Conservation (phyloP, 2,329 filamentous ascomycete species). For the Fusarium illudens region DNA sequence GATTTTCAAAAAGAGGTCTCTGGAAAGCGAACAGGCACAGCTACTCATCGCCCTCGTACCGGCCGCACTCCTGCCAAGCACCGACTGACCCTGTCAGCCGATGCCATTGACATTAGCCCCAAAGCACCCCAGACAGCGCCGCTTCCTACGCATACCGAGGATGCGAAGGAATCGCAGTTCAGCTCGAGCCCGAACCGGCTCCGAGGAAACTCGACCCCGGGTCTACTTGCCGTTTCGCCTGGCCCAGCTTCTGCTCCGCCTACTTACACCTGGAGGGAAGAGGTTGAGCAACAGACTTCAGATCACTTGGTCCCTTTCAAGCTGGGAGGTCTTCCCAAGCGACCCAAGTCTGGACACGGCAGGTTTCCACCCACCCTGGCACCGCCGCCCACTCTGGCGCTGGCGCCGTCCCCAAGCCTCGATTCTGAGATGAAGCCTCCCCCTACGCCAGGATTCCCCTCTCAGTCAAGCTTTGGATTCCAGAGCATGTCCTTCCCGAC, state of each 20-base stretch:
- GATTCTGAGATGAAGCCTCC: conserved; percentile 50
- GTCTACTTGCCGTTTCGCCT: conserved; percentile 60
- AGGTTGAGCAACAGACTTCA: conserved; percentile 51
- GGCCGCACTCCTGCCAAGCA: conserved; percentile 68
- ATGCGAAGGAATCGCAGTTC: conserved; percentile 51
- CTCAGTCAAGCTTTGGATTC: conserved; percentile 53
- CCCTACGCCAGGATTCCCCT: conserved; percentile 56
- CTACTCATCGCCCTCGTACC: conserved; percentile 58
- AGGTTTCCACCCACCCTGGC: conserved; percentile 13
- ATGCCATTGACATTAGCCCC: conserved; percentile 61
- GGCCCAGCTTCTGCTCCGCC: conserved; percentile 74
- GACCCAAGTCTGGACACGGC: conserved; percentile 48
- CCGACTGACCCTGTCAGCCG: conserved; percentile 66
- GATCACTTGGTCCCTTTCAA: conserved; percentile 32
- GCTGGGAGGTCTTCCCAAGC: conserved; percentile 42
- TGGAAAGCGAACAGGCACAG: conserved; percentile 57
- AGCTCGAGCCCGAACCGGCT: conserved; percentile 54
- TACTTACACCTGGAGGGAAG: conserved; percentile 66
- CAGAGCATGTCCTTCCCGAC: conserved; percentile 48
- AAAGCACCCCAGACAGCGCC: conserved; percentile 70
- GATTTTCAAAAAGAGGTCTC: conserved; percentile 76
- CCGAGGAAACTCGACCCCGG: conserved; percentile 63
- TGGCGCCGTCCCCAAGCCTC: conserved; percentile 18
- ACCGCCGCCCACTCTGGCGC: conserved; percentile 20
- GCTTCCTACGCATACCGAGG: conserved; percentile 62